phyloP scores from a whole-genome alignment of 176 grass and related monocot genomes.

The Oropetium thomaeum region DNA sequence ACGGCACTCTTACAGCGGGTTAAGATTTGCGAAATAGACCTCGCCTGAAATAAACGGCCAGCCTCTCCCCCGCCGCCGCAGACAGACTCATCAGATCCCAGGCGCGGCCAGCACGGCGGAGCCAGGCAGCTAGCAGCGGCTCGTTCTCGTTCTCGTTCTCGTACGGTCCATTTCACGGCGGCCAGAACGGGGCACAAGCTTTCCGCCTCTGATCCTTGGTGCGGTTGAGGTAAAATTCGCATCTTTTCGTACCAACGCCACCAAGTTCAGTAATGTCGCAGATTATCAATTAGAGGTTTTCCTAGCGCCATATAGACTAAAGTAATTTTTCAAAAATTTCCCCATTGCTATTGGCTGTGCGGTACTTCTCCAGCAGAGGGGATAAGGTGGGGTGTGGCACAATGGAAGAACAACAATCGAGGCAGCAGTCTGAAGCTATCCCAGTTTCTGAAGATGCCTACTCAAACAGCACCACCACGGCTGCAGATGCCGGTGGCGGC shows the following conservation, averaged over 20 bases:
- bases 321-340: not conserved
- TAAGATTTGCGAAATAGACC: not conserved
- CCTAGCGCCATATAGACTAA: not conserved
- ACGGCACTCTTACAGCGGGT: not conserved
- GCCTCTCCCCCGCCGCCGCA: not conserved
- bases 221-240: not conserved
- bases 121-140: not conserved
- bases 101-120: not conserved
- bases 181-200: not conserved
- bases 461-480: not conserved
- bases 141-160: not conserved
- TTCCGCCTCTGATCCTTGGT: not conserved
- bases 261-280: not conserved
- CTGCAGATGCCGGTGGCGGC: not conserved
- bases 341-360: not conserved
- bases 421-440: not conserved
- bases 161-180: not conserved
- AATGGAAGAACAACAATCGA: constrained; percentile 39
- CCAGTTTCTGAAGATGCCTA: not conserved
- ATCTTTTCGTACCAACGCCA: not conserved
- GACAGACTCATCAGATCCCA: not conserved
- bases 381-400: not conserved
- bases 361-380: constrained; percentile 18
- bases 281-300: not conserved
- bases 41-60: not conserved